Conservation (phyloP, 768 basidiomycete genomes). For the Kwoniella shandongensis region DNA sequence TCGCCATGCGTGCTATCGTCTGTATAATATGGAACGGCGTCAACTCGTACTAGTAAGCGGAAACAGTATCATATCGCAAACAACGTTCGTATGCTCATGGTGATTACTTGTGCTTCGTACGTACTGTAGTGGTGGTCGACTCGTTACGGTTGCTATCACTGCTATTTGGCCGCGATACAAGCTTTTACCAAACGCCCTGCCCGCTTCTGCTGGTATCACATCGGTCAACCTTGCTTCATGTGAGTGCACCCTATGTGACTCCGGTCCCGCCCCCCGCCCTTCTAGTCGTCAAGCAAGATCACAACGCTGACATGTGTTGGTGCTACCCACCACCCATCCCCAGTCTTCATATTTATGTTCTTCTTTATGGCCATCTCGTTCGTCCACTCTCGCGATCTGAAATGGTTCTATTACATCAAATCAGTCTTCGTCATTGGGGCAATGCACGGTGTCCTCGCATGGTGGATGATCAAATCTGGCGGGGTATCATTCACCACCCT, state of each 20-base stretch:
- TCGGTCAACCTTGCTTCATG: slow-evolving; percentile 21
- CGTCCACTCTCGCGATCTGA: slow-evolving; percentile 29
- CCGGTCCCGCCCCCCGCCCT: too few species aligned
- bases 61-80: too few species aligned
- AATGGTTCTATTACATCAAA: slow-evolving; percentile 68
- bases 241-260: too few species aligned
- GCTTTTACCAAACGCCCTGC: slow-evolving; percentile 14
- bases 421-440: slow-evolving; percentile 58
- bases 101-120: neutral
- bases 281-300: slow-evolving; percentile 66
- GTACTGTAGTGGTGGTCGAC: slow-evolving; percentile 15
- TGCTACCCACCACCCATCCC: slow-evolving; percentile 55
- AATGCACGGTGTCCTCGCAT: slow-evolving; percentile 55
- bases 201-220: slow-evolving; percentile 25
- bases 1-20: slow-evolving; percentile 56
- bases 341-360: slow-evolving; percentile 77
- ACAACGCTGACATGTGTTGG: neutral
- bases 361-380: slow-evolving; percentile 72
- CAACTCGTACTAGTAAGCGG: slow-evolving; percentile 30
- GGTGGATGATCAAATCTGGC: slow-evolving; percentile 72
- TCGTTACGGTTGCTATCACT: slow-evolving; percentile 20
- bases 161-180: slow-evolving; percentile 24
- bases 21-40: slow-evolving; percentile 34
- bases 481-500: slow-evolving; percentile 53
- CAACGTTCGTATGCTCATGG: too few species aligned